Evolutionary conservation across 1,284 basidiomycete genomes (phyloP), one percentile per base, ranked within the genome.

Genomic region (Stygiomarasmius scandens): DNA sequence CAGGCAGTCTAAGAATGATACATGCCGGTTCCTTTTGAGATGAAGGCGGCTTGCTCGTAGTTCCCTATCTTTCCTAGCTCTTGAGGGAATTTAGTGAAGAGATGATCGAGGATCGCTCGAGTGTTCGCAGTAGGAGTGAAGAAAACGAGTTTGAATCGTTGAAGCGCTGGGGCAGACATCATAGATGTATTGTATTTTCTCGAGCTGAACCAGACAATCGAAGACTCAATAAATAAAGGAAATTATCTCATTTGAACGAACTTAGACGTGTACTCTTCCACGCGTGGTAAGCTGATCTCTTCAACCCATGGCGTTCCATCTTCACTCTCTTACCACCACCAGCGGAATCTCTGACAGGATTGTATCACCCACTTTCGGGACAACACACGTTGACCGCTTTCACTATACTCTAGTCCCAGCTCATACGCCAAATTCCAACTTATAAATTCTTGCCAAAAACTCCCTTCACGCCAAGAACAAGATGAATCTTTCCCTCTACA

Each of bases 401-500:
- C n/a, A n/a, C n/a, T n/a, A n/a, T n/a, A n/a, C n/a, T n/a, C n/a
- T n/a, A n/a, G n/a, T n/a, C n/a, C n/a, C n/a, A n/a, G n/a, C n/a
- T n/a, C n/a, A n/a, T 32, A n/a, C 9, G 20, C 6, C 45, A 23
- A 16, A 2, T 5, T 3, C 14, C 22, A 20, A 47, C 25, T 6
- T 4, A 14, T 23, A 14, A 6, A 20, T 23, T 14, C 32, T 29
- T 50, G 25, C 25, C 25, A 5, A 44, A 5, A 44, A 19, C n/a
- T 44, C 43, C n/a, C 36, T 38, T n/a, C n/a, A n/a, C n/a, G n/a
- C n/a, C n/a, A n/a, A 32, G 29, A 32, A 32, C 38, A 41, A 41
- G n/a, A 52, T 43, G 36, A 97, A 96, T 71, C 78, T 96, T 55
- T 89, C 92, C 2, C 80, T 98, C 48, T 95, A 96, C 77, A 89